Percentiles rank a stretch among this genome's conserved stretches.
phyloP scores from a whole-genome alignment of 805 yeast genomes.

The Yarrowia sp. region DNA sequence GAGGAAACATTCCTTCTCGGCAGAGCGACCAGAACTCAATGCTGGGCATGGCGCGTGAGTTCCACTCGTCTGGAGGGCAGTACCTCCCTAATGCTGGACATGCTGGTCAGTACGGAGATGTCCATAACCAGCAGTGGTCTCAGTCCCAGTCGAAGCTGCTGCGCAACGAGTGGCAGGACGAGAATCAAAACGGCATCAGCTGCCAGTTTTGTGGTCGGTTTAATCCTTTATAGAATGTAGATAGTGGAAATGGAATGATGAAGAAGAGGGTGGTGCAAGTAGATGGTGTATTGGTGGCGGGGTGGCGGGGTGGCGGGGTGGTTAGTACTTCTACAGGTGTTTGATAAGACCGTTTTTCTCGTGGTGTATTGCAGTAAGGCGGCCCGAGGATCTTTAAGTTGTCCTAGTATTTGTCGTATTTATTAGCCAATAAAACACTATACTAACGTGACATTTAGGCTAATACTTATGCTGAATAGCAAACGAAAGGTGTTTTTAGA shows the following conservation, averaged over 20 bases:
- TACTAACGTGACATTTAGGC: too few relatives aligned
- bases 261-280: too few relatives aligned
- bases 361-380: too few relatives aligned
- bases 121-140: not conserved
- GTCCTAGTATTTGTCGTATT: too few relatives aligned
- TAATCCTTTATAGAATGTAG: not conserved
- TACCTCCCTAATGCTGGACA: not conserved
- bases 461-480: too few relatives aligned
- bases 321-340: too few relatives aligned
- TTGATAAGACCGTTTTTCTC: too few relatives aligned
- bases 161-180: conserved; percentile 19
- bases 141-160: not conserved
- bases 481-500: too few relatives aligned
- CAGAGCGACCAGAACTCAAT: not conserved
- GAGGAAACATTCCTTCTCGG: not conserved
- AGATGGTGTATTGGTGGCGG: not conserved
- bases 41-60: not conserved
- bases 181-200: conserved; percentile 3
- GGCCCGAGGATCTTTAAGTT: too few relatives aligned
- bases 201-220: conserved; percentile 9
- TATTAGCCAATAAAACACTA: too few relatives aligned
- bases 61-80: not conserved
- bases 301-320: too few relatives aligned
- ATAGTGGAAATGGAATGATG: not conserved
- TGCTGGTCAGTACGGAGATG: not conserved